Percentiles rank a stretch among this genome's conserved stretches.
Conservation (phyloP, 176 grass and related monocot genomes). For the Triticum monococcum region DNA sequence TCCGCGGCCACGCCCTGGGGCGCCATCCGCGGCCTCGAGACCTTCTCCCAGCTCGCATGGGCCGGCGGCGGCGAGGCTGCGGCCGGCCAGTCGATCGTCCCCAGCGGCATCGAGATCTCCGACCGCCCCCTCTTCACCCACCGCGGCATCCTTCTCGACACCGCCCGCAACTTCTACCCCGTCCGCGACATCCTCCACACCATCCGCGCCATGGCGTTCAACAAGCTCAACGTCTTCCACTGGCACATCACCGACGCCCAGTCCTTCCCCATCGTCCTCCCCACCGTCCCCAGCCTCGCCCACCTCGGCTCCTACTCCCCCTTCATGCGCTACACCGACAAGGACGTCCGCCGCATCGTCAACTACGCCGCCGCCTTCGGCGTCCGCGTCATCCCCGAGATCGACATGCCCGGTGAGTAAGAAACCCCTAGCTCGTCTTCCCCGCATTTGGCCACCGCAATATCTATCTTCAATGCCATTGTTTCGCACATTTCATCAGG, state of each 20-base stretch:
- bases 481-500: constrained; percentile 44
- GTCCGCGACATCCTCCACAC: constrained; percentile 69
- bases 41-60: constrained; percentile 75
- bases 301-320: constrained; percentile 62
- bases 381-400: constrained; percentile 87
- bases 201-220: constrained; percentile 79
- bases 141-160: constrained; percentile 78
- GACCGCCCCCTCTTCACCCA: constrained; percentile 70
- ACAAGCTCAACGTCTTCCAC: constrained; percentile 97
- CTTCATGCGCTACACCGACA: constrained; percentile 61
- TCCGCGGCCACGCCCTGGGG: constrained; percentile 69
- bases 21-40: constrained; percentile 82
- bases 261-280: constrained; percentile 80
- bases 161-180: constrained; percentile 73
- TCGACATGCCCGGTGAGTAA: constrained; percentile 82
- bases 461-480: background rate
- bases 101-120: constrained; percentile 61
- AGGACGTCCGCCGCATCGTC: constrained; percentile 71
- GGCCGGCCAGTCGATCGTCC: constrained; percentile 33
- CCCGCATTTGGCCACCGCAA: background rate
- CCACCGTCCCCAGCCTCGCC: constrained; percentile 70
- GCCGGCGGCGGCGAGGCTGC: background rate
- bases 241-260: constrained; percentile 92
- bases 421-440: background rate
- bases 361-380: constrained; percentile 52